A percentile compares a stretch with the other conserved stretches of the same genome.
phyloP scores from a whole-genome alignment of 1,284 basidiomycete species.

The Anthracocystis setariae region DNA sequence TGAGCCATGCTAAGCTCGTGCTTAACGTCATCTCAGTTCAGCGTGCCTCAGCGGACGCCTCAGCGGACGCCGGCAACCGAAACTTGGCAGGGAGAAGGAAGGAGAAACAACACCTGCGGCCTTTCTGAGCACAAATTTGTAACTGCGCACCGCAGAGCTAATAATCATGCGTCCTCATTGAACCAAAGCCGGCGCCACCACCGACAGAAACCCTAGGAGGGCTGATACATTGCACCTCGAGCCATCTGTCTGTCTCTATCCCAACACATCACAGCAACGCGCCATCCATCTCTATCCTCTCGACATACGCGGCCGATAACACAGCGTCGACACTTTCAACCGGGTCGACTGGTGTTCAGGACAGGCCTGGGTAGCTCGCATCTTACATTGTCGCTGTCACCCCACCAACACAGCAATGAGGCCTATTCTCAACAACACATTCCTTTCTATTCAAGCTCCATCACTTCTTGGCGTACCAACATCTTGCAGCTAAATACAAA shows the following conservation, averaged over 20 bases:
- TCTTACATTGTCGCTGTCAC: no score
- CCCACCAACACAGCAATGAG: constrained; percentile 14
- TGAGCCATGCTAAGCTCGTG: constrained; percentile 3
- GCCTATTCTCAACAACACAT: constrained; percentile 9
- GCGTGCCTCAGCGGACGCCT: constrained; percentile 1
- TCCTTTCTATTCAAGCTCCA: background rate
- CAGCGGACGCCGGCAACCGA: background rate
- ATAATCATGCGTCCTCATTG: constrained; percentile 7
- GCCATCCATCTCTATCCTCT: no score
- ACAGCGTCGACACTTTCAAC: no score
- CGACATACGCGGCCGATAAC: no score
- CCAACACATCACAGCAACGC: no score
- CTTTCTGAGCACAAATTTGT: background rate
- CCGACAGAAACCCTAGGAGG: background rate
- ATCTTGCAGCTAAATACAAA: background rate
- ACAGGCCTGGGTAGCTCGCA: no score
- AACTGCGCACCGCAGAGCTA: constrained; percentile 5
- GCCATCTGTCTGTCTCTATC: no score
- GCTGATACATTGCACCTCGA: background rate
- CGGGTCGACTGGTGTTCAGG: no score
- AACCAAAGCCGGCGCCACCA: constrained; percentile 8
- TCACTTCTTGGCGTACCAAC: background rate
- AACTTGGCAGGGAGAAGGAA: no score
- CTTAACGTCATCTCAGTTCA: constrained; percentile 30
- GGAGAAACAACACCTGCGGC: no score